A percentile compares a stretch with the other conserved stretches of the same genome.
Conservation (phyloP, 2,329 filamentous ascomycete species). For the Microcera coccophila region DNA sequence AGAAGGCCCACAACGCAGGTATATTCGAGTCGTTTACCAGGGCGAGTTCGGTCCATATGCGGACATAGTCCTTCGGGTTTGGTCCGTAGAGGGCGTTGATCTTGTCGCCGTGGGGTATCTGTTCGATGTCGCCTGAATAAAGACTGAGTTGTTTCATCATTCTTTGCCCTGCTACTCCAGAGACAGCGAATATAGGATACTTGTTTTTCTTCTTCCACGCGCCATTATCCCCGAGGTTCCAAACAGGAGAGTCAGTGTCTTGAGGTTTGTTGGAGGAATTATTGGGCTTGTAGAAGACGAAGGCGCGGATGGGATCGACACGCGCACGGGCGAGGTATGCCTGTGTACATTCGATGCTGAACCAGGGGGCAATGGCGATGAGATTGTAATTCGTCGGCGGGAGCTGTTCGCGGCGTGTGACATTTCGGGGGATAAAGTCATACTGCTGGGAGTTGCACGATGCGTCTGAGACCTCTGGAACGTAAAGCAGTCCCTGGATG, state of each 20-base stretch:
- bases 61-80: conserved; percentile 55
- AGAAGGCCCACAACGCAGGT: conserved; percentile 78
- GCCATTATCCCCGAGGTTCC: conserved; percentile 66
- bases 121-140: conserved; percentile 73
- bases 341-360: conserved; percentile 66
- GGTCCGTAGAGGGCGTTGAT: conserved; percentile 53
- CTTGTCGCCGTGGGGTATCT: conserved; percentile 55
- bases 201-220: conserved; percentile 68
- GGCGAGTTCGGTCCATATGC: conserved; percentile 55
- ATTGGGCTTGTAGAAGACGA: conserved; percentile 61
- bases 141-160: conserved; percentile 68
- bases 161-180: conserved; percentile 59
- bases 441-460: conserved; percentile 61
- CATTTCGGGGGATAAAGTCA: conserved; percentile 68
- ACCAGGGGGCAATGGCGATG: conserved; percentile 84
- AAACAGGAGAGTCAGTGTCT: conserved; percentile 57
- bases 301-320: conserved; percentile 55
- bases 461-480: conserved; percentile 64
- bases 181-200: conserved; percentile 81
- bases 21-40: conserved; percentile 48
- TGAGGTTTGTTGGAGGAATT: conserved; percentile 61
- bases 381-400: conserved; percentile 66
- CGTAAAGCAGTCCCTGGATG: conserved; percentile 78
- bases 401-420: conserved; percentile 68
- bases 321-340: conserved; percentile 65